Base-by-base conservation (phyloP, 306 rosid species). In the Pterocarpus santalinus region DNA sequence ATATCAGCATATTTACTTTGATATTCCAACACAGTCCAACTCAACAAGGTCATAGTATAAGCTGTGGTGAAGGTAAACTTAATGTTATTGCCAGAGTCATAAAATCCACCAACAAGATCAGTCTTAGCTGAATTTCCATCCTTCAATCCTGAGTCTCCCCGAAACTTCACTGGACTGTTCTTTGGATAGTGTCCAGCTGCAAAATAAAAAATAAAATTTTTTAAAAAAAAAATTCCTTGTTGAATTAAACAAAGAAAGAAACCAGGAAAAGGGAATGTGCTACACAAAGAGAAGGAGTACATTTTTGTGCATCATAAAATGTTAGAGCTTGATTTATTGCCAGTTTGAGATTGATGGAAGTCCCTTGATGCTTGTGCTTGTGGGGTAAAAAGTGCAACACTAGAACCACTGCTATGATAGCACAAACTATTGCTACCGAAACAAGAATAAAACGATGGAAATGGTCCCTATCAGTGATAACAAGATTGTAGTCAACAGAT, bases 31-130 rank as follows among this genome's bases (percentile, higher is more conserved):
- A 87, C 90, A 39, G 81, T 87, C 98, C 98, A 94, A 78, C 97
- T 88, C 94, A 94, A 79, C 80, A 94, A 60, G 60, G 97, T 88
- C 51, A 92, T 71, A 4, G 97, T 86, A 85, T 92, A 94, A 79
- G 97, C 97, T 76, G 94, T 90, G 60, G 94, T 78, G 81, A 94
- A 94, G 71, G 86, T 94, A 81, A 91, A 92, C 87, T 94, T 94
- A 15, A 91, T 90, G 77, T 89, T 88, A 85, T 91, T 94, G 28
- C 97, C 97, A 76, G 98, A 92, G 85, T 94, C 98, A 82, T 94
- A 91, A 83, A 90, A 94, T 73, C 98, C 97, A n/a, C 97, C 97
- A 65, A 57, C 68, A 69, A 92, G 96, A 77, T 84, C 68, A 61
- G 68, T 39, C 43, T 70, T 66, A 51, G 71, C 72, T 13, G 64